Evolutionary conservation across 805 yeast species (phyloP).

Genomic region (Saccharomyces paradoxus): DNA sequence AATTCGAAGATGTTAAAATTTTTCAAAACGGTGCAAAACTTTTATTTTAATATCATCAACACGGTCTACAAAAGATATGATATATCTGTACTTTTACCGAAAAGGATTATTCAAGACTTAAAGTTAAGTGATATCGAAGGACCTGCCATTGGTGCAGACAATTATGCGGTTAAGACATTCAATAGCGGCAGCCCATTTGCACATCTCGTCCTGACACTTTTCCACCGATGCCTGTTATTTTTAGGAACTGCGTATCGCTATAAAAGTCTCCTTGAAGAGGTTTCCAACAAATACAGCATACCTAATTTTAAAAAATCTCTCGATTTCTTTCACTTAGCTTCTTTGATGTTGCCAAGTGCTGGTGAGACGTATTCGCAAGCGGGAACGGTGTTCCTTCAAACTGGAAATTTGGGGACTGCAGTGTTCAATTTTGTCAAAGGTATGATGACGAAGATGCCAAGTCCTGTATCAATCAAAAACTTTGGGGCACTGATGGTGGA

Average conservation of each 20-base stretch:
- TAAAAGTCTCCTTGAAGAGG: constrained; percentile 40
- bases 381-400: constrained; percentile 22
- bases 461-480: constrained; percentile 40
- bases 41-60: constrained; percentile 38
- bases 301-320: constrained; percentile 38
- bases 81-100: constrained; percentile 9
- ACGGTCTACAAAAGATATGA: constrained; percentile 7
- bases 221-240: constrained; percentile 32
- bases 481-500: constrained; percentile 33
- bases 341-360: constrained; percentile 52
- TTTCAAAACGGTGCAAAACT: constrained; percentile 38
- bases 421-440: constrained; percentile 38
- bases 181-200: constrained; percentile 7
- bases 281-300: constrained; percentile 31
- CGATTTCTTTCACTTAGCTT: constrained; percentile 45
- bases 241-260: constrained; percentile 56
- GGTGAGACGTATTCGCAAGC: constrained; percentile 45
- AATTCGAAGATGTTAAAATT: constrained; percentile 45
- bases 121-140: constrained; percentile 1
- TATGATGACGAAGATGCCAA: constrained; percentile 44
- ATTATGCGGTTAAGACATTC: not conserved
- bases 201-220: constrained; percentile 8
- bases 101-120: constrained; percentile 3
- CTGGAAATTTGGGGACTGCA: constrained; percentile 20
- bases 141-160: not conserved